Percentiles rank a stretch among this genome's conserved stretches.
phyloP scores from a whole-genome alignment of 768 basidiomycete genomes.

The Boletus vermiculosoides region DNA sequence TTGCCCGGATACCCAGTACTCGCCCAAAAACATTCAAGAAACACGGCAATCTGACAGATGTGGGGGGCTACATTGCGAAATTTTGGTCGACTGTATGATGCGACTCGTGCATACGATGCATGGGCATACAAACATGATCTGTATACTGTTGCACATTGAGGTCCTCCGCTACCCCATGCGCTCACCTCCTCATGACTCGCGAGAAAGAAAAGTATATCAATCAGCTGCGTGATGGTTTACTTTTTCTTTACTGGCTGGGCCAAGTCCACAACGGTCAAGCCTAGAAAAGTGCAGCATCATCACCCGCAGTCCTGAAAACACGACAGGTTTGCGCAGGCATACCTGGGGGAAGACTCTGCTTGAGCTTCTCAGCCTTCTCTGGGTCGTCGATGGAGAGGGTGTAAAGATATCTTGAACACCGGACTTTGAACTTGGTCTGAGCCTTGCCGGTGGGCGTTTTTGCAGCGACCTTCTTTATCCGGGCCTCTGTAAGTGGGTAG shows the following conservation, averaged over 20 bases:
- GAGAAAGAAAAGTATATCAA: constrained; percentile 6
- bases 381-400: constrained; percentile 94
- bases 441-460: constrained; percentile 67
- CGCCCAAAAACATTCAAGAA: not conserved
- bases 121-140: constrained; percentile 20
- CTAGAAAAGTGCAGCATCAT: constrained; percentile 37
- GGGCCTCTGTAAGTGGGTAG: constrained; percentile 65
- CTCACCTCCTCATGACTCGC: not conserved
- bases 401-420: constrained; percentile 96
- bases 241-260: constrained; percentile 65
- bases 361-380: constrained; percentile 98
- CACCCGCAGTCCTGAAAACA: not conserved
- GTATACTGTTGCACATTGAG: constrained; percentile 5
- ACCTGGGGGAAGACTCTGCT: constrained; percentile 95
- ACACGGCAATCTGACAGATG: not conserved
- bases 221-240: constrained; percentile 40
- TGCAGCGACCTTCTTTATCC: constrained; percentile 92
- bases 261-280: constrained; percentile 70
- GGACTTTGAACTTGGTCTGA: constrained; percentile 97
- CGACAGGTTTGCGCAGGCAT: constrained; percentile 29
- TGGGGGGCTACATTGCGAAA: not conserved
- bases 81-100: constrained; percentile 8
- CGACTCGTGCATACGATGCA: constrained; percentile 18
- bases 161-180: constrained; percentile 4
- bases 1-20: not conserved